Percentiles rank a stretch among this genome's conserved stretches.
Conservation (phyloP, 495 filamentous ascomycete species). For the Penicillium canariense region DNA sequence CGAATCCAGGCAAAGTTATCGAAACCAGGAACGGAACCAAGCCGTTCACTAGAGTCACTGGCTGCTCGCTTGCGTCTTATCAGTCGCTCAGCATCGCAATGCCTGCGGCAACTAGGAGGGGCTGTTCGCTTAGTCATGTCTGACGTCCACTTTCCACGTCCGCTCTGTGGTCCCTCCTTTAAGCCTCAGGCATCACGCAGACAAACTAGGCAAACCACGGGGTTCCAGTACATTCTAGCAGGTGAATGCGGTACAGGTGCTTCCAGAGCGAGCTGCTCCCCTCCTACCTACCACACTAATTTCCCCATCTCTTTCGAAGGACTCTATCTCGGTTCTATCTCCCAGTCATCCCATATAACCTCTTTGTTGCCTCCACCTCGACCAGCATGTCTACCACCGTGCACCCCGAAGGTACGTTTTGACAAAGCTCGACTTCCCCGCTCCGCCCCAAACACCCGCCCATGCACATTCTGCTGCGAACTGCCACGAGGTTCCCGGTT, state of each 20-base stretch:
- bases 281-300: constrained; percentile 15
- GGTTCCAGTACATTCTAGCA: constrained; percentile 45
- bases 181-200: constrained; percentile 18
- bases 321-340: background rate
- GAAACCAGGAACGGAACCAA: background rate
- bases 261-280: constrained; percentile 13
- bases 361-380: constrained; percentile 1
- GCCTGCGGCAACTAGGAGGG: constrained; percentile 16
- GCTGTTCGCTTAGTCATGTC: constrained; percentile 5
- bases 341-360: constrained; percentile 10
- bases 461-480: constrained; percentile 28
- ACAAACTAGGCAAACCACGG: constrained; percentile 40
- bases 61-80: constrained; percentile 14
- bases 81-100: constrained; percentile 15
- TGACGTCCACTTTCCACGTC: constrained; percentile 10
- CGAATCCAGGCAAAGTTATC: background rate
- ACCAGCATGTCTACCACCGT: constrained; percentile 34
- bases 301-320: constrained; percentile 12
- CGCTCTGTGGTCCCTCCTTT: background rate
- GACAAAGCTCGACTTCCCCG: constrained; percentile 36
- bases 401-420: constrained; percentile 43
- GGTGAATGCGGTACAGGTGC: constrained; percentile 18
- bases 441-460: constrained; percentile 21
- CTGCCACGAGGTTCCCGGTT: constrained; percentile 15
- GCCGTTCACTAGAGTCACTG: background rate